Base-by-base conservation (phyloP, 2,329 filamentous ascomycete genomes). In the Curvularia sp. region DNA sequence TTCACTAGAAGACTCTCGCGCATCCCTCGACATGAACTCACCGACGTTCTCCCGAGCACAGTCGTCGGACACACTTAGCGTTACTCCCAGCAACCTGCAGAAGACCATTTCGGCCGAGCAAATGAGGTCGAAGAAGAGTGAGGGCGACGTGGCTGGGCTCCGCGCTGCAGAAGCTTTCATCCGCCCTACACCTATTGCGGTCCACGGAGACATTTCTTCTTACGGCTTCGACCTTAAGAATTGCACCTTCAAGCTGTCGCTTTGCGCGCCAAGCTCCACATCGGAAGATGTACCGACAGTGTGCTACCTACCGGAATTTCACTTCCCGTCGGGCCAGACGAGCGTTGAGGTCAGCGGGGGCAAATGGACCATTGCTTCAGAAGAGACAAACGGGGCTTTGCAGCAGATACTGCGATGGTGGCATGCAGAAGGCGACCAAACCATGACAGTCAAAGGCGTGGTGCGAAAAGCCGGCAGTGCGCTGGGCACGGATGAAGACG, bases 121-220 rank as follows among this genome's bases (percentile, higher is more conserved):
- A 28, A 83, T 83, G 81, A 74, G 62, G 32, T 66, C 70, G 9
- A 70, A 59, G 28, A 70, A 59, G 19, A 60, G 57, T 8, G 63
- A 67, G 5, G 62, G 63, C 13, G 73, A 75, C 53, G 67, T 73
- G 5, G 62, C 66, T 27, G 94, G 95, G 1, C 92, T 90, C 70
- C 90, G 95, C 36, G 95, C 94, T 1, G 94, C 93, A 3, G 94
- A 99, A 78, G 94, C 96, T 0, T 98, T 92, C 70, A 87, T 98
- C 32, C 89, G 95, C 1, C 95, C 95, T 0, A 89, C 89, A 0
- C 92, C 95, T 0, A 87, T 93, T 25, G 82, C 83, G 3, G 90
- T 90, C 0, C 88, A 88, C 48, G 95, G 95, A 9, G 83, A 85
- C 27, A 81, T 97, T 13, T 74, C 84, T 2, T 82, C 84, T 9